Evolutionary conservation across 805 yeast genomes (phyloP).

Genomic region (Ogataea parapolymorpha): DNA sequence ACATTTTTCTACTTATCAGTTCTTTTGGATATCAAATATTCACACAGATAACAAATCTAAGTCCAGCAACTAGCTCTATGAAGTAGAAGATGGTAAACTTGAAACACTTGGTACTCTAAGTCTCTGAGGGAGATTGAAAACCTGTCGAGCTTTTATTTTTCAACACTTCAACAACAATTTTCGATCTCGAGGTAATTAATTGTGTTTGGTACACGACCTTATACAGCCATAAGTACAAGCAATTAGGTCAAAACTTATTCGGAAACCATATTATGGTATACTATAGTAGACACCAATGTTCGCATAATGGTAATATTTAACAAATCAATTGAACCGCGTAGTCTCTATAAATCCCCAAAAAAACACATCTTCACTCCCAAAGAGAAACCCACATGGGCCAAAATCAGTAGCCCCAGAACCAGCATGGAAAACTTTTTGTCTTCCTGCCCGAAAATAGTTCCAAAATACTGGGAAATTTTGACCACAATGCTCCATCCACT

Average conservation of each 20-base stretch:
- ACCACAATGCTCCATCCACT: conserved; percentile 54
- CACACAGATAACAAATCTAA: background rate
- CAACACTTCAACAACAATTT: conserved; percentile 8
- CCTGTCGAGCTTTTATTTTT: conserved; percentile 11
- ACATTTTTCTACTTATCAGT: conserved; percentile 13
- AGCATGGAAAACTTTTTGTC: conserved; percentile 37
- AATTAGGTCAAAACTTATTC: too few species aligned
- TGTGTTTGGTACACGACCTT: background rate
- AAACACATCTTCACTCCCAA: conserved; percentile 63
- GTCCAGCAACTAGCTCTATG: too few species aligned
- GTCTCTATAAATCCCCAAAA: conserved; percentile 37
- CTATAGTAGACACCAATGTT: too few species aligned
- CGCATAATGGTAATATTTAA: too few species aligned
- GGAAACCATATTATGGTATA: too few species aligned
- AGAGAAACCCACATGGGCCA: conserved; percentile 56
- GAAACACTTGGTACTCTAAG: background rate
- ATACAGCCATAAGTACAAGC: too few species aligned
- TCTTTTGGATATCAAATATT: background rate
- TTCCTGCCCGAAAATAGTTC: conserved; percentile 32
- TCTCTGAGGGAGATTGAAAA: conserved; percentile 1
- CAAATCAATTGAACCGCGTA: background rate
- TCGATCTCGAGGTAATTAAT: conserved; percentile 6
- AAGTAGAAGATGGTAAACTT: background rate
- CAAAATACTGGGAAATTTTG: conserved; percentile 42
- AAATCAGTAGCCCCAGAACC: conserved; percentile 39